Evolutionary conservation across 306 rosid genomes (phyloP).

Genomic region (Fragaria ananassa): DNA sequence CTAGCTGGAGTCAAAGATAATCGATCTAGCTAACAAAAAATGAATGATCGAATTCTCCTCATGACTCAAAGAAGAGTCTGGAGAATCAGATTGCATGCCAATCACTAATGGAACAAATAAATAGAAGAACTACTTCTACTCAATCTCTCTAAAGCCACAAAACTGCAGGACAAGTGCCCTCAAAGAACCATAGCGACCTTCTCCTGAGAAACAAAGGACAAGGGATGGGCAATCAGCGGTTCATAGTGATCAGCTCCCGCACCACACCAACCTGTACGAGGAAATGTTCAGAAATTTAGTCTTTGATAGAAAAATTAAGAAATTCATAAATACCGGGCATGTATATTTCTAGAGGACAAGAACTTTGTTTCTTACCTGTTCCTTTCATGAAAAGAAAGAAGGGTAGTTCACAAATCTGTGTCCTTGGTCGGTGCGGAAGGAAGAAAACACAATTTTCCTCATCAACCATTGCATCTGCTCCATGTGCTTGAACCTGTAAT

Average conservation of each 20-base stretch:
- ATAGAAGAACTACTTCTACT: slow-evolving; percentile 44
- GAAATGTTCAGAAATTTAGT: slow-evolving; percentile 21
- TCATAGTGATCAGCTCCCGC: slow-evolving; percentile 99
- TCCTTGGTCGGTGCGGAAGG: slow-evolving; percentile 96
- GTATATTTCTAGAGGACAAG: background rate
- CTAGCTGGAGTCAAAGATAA: slow-evolving; percentile 39
- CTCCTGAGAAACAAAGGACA: slow-evolving; percentile 65
- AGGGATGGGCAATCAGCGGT: slow-evolving; percentile 84
- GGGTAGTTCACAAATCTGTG: slow-evolving; percentile 70
- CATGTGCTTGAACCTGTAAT: slow-evolving; percentile 92
- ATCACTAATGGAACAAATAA: slow-evolving; percentile 29
- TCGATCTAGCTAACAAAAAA: slow-evolving; percentile 47
- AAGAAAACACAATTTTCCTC: slow-evolving; percentile 95
- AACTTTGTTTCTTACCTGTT: slow-evolving; percentile 56
- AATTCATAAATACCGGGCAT: background rate
- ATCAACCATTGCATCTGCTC: slow-evolving; percentile 97
- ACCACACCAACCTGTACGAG: slow-evolving; percentile 90
- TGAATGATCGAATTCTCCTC: slow-evolving; percentile 36
- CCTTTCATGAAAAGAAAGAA: slow-evolving; percentile 99
- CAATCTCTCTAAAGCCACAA: slow-evolving; percentile 60
- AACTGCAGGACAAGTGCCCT: slow-evolving; percentile 55
- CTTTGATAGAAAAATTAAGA: background rate
- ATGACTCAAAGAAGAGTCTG: slow-evolving; percentile 26
- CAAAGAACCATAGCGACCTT: slow-evolving; percentile 90
- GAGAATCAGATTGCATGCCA: slow-evolving; percentile 43